Conservation (phyloP, 1,139 yeast genomes). For the Kazachstania sp. region DNA sequence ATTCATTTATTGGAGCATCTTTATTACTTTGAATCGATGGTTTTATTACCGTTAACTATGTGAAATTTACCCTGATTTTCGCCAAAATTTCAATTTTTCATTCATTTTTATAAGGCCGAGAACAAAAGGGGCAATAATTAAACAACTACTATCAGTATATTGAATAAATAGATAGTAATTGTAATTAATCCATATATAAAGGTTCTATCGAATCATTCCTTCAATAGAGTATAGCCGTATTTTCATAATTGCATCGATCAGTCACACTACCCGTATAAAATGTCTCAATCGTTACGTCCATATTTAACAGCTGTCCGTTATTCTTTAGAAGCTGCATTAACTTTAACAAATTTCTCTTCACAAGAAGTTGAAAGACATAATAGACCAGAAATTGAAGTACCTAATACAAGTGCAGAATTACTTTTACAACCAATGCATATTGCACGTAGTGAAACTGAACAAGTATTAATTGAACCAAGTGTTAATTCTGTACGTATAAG, state of each 20-base stretch:
- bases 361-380: constrained; percentile 95
- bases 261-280: constrained; percentile 3
- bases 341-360: constrained; percentile 89
- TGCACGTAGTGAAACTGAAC: constrained; percentile 89
- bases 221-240: no score
- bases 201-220: no score
- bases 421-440: constrained; percentile 82
- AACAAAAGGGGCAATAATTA: background rate
- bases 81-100: no score
- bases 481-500: constrained; percentile 85
- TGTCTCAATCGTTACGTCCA: constrained; percentile 92
- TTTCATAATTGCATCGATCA: no score
- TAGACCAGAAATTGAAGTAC: constrained; percentile 89
- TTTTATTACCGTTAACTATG: no score
- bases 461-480: constrained; percentile 86
- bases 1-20: no score
- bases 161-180: no score
- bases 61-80: background rate
- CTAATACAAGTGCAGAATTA: constrained; percentile 66
- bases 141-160: no score
- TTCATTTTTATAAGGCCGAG: background rate
- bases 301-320: constrained; percentile 89
- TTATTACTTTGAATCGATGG: no score
- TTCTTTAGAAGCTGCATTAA: constrained; percentile 90
- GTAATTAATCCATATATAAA: no score